These are phyloP conservation scores for Xylogone sp. DNA, from an alignment of 2,329 filamentous ascomycete genomes.

Conservation along the genomic window DNA sequence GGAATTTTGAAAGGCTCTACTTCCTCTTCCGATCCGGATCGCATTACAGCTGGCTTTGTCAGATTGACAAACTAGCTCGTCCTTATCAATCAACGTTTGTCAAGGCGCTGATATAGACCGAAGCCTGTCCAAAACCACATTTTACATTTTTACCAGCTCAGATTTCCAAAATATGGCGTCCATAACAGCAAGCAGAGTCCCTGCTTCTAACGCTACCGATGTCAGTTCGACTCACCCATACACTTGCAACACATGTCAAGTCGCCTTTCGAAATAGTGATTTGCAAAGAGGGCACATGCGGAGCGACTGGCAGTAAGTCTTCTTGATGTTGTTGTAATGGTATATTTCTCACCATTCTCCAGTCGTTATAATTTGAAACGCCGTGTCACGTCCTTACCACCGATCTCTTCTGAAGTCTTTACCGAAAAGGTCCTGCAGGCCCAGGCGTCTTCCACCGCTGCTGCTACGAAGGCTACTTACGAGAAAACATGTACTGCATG, in stretches of 20 bases:
- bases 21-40: too few relatives aligned
- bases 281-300: slow-evolving; percentile 95
- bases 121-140: background rate
- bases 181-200: slow-evolving; percentile 35
- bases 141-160: background rate
- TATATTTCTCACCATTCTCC: slow-evolving; percentile 13
- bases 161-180: slow-evolving; percentile 43
- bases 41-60: too few relatives aligned
- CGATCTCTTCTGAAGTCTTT: slow-evolving; percentile 88
- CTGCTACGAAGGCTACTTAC: slow-evolving; percentile 83
- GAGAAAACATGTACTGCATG: slow-evolving; percentile 80
- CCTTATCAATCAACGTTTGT: too few relatives aligned
- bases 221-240: slow-evolving; percentile 69
- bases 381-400: slow-evolving; percentile 83
- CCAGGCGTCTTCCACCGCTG: slow-evolving; percentile 77
- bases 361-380: slow-evolving; percentile 96
- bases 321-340: slow-evolving; percentile 3
- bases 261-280: slow-evolving; percentile 92
- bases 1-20: too few relatives aligned
- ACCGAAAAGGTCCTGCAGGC: slow-evolving; percentile 93
- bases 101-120: too few relatives aligned
- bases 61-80: too few relatives aligned
- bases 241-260: slow-evolving; percentile 97
- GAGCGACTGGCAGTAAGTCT: slow-evolving; percentile 92
- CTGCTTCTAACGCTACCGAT: slow-evolving; percentile 20